Base-by-base conservation (phyloP, 768 basidiomycete genomes). In the Chalciporus sphaerocephalus region DNA sequence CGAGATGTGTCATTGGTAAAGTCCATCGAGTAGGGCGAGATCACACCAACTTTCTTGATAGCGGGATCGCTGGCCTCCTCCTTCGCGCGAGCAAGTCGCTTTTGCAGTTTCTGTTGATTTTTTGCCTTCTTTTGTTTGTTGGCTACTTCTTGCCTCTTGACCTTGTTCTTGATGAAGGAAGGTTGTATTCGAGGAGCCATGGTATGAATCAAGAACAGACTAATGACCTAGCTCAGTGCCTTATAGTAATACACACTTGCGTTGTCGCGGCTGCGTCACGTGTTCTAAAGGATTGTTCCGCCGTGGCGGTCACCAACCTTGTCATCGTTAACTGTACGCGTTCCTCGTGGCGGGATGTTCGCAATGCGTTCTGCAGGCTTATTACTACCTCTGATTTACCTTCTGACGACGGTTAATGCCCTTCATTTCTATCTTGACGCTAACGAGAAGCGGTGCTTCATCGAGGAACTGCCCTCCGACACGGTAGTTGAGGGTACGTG, bases 361-460 rank as follows among this genome's bases (percentile, higher is more conserved):
- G 50, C 50, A 40, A 53, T 55, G 22, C 60, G 58, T 28, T 42
- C 43, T 46, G 46, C 45, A 13, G 48, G 38, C 37, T 52, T 73
- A 32, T 59, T 69, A 36, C 58, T 66, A 54, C 60, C 71, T 35
- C 69, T 74, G 15, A 67, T 75, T 47, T 57, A 70, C 43, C 53
- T 74, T 52, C 64, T 70, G 18, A 68, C 72, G 32, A 60, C 74
- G 16, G 75, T 72, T 15, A 78, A 84, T 62, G 92, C 89, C 22
- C 83, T 99, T 21, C 96, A 99, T 63, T 96, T 98, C 68, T 99
- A 99, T 64, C 80, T 99, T 47, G 92, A 96, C 62, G 84, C 92
- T 15, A 87, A 90, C 60, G 91, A 96, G 66, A 85, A 87, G 59
- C 79, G 88, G 38, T 99, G 96, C 65, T 98, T 98, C 70, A 79